Conservation (phyloP, 1,139 yeast genomes). For the Taiozyma sp. region DNA sequence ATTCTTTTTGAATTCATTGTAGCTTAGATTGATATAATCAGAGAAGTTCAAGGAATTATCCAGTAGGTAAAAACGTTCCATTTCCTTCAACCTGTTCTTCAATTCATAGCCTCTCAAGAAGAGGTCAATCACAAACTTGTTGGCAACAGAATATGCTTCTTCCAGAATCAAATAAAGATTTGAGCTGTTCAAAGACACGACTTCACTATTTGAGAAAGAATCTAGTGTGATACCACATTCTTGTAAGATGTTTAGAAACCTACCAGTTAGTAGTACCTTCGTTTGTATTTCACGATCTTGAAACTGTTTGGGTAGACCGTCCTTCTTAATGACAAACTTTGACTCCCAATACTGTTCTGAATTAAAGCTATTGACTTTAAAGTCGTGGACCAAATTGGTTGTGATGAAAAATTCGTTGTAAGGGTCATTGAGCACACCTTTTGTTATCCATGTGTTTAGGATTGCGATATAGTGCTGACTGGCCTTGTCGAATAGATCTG, state of each 20-base stretch:
- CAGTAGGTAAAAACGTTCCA: slow-evolving; percentile 53
- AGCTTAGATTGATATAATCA: slow-evolving; percentile 35
- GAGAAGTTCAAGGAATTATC: slow-evolving; percentile 20
- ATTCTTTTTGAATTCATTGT: slow-evolving; percentile 35
- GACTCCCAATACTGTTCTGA: slow-evolving; percentile 87
- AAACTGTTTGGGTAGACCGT: slow-evolving; percentile 71
- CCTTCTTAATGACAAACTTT: slow-evolving; percentile 66
- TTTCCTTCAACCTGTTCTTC: slow-evolving; percentile 37
- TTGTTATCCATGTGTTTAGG: slow-evolving; percentile 72
- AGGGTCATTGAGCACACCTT: slow-evolving; percentile 75
- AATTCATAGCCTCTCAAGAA: slow-evolving; percentile 59
- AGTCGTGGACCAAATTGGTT: slow-evolving; percentile 25
- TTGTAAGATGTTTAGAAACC: slow-evolving; percentile 68
- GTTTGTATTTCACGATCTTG: slow-evolving; percentile 47
- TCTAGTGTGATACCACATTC: slow-evolving; percentile 28
- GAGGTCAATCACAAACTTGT: slow-evolving; percentile 51
- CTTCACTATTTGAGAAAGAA: slow-evolving; percentile 20
- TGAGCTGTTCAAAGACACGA: slow-evolving; percentile 48
- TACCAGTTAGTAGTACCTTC: slow-evolving; percentile 78
- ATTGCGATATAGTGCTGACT: slow-evolving; percentile 61
- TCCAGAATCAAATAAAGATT: slow-evolving; percentile 55
- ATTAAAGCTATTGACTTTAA: slow-evolving; percentile 39
- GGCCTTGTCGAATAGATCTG: slow-evolving; percentile 48
- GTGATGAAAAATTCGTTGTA: slow-evolving; percentile 78
- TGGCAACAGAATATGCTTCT: slow-evolving; percentile 65